Evolutionary conservation across 2,329 filamentous ascomycete species (phyloP).

Genomic region (Aspergillus sp.): DNA sequence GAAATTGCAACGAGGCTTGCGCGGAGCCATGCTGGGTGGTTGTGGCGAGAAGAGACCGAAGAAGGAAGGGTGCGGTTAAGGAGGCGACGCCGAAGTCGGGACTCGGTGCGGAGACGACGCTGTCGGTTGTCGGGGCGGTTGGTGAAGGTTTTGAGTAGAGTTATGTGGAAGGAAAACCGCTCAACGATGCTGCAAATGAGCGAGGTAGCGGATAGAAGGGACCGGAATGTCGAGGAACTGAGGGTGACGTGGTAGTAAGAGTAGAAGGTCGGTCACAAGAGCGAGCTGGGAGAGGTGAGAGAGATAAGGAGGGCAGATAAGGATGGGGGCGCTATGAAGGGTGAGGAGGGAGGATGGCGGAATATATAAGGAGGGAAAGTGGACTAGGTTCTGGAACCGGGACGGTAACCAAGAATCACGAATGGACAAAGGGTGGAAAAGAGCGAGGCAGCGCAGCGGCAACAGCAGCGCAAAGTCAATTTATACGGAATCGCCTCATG

Average conservation of each 20-base stretch:
- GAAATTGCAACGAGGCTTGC: constrained; percentile 74
- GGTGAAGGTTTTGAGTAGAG: background rate
- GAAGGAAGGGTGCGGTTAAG: constrained; percentile 10
- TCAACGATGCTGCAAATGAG: background rate
- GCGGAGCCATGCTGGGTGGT: constrained; percentile 43
- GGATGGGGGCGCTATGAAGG: constrained; percentile 9
- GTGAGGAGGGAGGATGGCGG: constrained; percentile 1
- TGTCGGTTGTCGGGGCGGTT: background rate
- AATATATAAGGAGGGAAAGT: background rate
- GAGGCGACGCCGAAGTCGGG: constrained; percentile 14
- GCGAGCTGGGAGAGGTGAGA: background rate
- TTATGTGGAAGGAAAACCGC: background rate
- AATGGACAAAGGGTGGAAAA: constrained; percentile 8
- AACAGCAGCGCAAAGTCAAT: constrained; percentile 24
- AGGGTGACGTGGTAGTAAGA: constrained; percentile 9
- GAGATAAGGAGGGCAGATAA: constrained; percentile 12
- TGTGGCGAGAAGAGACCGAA: constrained; percentile 3
- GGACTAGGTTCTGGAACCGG: background rate
- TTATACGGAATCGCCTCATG: constrained; percentile 20
- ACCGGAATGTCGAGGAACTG: background rate
- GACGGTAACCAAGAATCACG: constrained; percentile 4
- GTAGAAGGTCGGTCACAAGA: constrained; percentile 2
- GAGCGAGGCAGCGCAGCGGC: constrained; percentile 16
- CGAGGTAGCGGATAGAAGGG: background rate
- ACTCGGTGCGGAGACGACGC: constrained; percentile 8